These are phyloP conservation scores for Septoria petroselini DNA, from an alignment of 2,329 filamentous ascomycete genomes.

Conservation along the genomic window DNA sequence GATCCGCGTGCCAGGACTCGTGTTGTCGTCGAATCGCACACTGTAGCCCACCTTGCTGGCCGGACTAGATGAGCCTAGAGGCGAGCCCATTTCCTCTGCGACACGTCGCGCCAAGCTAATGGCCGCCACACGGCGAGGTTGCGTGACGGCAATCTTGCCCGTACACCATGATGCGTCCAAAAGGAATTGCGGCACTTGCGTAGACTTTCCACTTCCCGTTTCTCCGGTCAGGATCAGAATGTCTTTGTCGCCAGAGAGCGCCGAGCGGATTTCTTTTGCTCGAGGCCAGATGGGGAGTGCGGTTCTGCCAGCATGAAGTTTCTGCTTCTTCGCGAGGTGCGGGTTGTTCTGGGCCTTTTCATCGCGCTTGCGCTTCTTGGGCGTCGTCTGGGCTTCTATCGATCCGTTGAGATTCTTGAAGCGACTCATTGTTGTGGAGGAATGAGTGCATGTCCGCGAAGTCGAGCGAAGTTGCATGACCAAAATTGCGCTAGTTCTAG, in stretches of 20 bases:
- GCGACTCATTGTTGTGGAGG: neutral
- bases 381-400: slow-evolving; percentile 5
- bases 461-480: too few species aligned
- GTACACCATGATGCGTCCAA: slow-evolving; percentile 76
- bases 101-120: slow-evolving; percentile 87
- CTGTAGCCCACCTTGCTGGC: slow-evolving; percentile 79
- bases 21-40: slow-evolving; percentile 86
- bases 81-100: slow-evolving; percentile 72
- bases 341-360: neutral
- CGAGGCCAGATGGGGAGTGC: slow-evolving; percentile 75
- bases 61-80: slow-evolving; percentile 57
- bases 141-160: slow-evolving; percentile 86
- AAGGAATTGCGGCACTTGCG: slow-evolving; percentile 90
- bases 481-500: too few species aligned
- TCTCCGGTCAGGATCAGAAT: slow-evolving; percentile 86
- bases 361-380: slow-evolving; percentile 14
- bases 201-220: slow-evolving; percentile 95
- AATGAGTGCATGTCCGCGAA: too few species aligned
- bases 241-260: slow-evolving; percentile 57
- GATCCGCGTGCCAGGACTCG: slow-evolving; percentile 76
- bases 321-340: slow-evolving; percentile 12
- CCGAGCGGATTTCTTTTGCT: slow-evolving; percentile 64
- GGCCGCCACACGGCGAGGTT: slow-evolving; percentile 88
- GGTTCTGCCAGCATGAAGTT: slow-evolving; percentile 1
- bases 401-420: slow-evolving; percentile 14